A percentile compares a stretch with the other conserved stretches of the same genome.
phyloP scores from a whole-genome alignment of 495 filamentous ascomycete genomes.

The Astrothelium subdiscretum region DNA sequence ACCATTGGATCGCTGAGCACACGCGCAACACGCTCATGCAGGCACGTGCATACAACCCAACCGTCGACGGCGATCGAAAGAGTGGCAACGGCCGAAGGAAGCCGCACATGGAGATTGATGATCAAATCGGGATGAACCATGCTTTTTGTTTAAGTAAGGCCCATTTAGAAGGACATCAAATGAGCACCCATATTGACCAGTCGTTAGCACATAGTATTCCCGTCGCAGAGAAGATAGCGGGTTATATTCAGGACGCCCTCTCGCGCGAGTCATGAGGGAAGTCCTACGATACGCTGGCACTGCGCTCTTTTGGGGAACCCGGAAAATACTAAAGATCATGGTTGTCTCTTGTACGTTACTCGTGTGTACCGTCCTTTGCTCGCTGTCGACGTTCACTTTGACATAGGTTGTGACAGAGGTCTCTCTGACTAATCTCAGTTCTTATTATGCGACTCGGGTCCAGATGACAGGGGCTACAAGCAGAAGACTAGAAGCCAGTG shows the following conservation, averaged over 20 bases:
- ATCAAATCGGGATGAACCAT: constrained; percentile 60
- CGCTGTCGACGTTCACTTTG: not conserved
- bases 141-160: constrained; percentile 68
- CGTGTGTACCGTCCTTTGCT: not conserved
- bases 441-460: not conserved
- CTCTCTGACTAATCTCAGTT: not conserved
- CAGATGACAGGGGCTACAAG: not conserved
- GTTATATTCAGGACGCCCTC: constrained; percentile 35
- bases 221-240: constrained; percentile 45
- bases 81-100: constrained; percentile 32
- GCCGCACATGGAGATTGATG: constrained; percentile 60
- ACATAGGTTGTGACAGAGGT: not conserved
- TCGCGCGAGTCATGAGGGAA: not conserved
- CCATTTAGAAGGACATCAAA: not conserved
- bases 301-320: no score
- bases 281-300: no score
- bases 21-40: constrained; percentile 65
- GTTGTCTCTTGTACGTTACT: not conserved
- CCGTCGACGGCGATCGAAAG: not conserved
- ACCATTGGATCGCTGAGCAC: constrained; percentile 73
- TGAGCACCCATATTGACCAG: not conserved
- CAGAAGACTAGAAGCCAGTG: not conserved
- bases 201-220: constrained; percentile 14
- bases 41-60: constrained; percentile 30
- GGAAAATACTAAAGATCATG: no score